These are phyloP conservation scores for Aspergillus indologenus DNA, from an alignment of 495 filamentous ascomycete species.

Conservation along the genomic window DNA sequence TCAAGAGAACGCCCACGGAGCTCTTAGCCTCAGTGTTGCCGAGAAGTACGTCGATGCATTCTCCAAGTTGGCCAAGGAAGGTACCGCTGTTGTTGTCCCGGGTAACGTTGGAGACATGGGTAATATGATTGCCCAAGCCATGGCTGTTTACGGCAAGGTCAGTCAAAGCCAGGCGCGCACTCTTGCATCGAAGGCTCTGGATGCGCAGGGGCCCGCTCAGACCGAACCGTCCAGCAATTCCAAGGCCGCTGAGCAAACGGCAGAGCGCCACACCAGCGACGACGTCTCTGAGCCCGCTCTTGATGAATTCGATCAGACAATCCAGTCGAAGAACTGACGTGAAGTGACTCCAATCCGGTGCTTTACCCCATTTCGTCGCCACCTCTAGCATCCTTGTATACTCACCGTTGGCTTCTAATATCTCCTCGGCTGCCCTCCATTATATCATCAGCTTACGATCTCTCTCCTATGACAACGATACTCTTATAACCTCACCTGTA, in stretches of 20 bases:
- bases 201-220: slow-evolving; percentile 20
- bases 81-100: slow-evolving; percentile 90
- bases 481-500: background rate
- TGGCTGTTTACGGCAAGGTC: slow-evolving; percentile 95
- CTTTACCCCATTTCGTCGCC: background rate
- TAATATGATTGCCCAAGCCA: slow-evolving; percentile 93
- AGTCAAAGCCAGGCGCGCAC: slow-evolving; percentile 74
- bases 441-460: slow-evolving; percentile 8
- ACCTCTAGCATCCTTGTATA: slow-evolving; percentile 6
- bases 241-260: slow-evolving; percentile 14
- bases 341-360: slow-evolving; percentile 4
- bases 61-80: slow-evolving; percentile 84
- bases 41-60: slow-evolving; percentile 99
- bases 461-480: background rate
- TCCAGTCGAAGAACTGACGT: slow-evolving; percentile 36
- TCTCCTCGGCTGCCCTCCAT: background rate
- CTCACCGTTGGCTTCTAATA: background rate
- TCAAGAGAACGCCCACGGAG: slow-evolving; percentile 69
- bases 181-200: slow-evolving; percentile 54
- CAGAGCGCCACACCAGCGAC: slow-evolving; percentile 22
- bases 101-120: slow-evolving; percentile 97
- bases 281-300: slow-evolving; percentile 50
- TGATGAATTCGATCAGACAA: slow-evolving; percentile 52
- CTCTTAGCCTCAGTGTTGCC: slow-evolving; percentile 81
- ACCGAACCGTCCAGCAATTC: slow-evolving; percentile 1